Base-by-base conservation (phyloP, 495 filamentous ascomycete species). In the Hypoxylon cercidicola region DNA sequence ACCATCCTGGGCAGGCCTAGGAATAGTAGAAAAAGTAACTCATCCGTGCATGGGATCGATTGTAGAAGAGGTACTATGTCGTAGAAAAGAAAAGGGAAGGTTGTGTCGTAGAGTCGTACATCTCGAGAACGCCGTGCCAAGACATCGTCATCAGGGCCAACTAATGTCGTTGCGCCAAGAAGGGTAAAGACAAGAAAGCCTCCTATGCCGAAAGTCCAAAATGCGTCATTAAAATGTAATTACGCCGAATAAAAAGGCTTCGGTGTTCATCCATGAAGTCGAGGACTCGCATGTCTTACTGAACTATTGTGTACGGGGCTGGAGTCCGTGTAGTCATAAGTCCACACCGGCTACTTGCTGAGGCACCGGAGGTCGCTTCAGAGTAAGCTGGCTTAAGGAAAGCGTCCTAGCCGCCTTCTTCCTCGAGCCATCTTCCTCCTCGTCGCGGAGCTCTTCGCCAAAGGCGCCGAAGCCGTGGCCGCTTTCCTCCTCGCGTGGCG, bases 331-430 rank as follows among this genome's bases (percentile, higher is more conserved):
- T 69, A 71, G 71, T 73, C 71, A 73, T 69, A 73, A 71, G 18
- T 71, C 59, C 25, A 71, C 58, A 18, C 62, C 59, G 25, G 58
- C 55, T 16, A 11, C 35, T 25, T 60, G 58, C 11, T 10, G 37
- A n/a, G 65, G 37, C 35, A 57, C 62, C 25, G 34, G 44, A 16
- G 55, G 44, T 6, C 63, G 48, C 52, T 64, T 68, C 54, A 81
- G 58, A 16, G 82, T 84, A 45, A 84, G 60, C 68, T 83, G 81
- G 43, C 82, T 81, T 39, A 85, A 53, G 32, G 78, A 81, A 64
- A 84, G 59, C 19, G 82, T 83, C 55, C 79, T 61, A 19, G 80
- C 78, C 4, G 78, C 74, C 59, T 77, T 79, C 58, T 68, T 79
- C 41, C 78, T 72, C 60, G 71, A 70, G 28, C 72, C 70, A n/a